Base-by-base conservation (phyloP, 106 monocot species). In the Apostasia shenzhenica region DNA sequence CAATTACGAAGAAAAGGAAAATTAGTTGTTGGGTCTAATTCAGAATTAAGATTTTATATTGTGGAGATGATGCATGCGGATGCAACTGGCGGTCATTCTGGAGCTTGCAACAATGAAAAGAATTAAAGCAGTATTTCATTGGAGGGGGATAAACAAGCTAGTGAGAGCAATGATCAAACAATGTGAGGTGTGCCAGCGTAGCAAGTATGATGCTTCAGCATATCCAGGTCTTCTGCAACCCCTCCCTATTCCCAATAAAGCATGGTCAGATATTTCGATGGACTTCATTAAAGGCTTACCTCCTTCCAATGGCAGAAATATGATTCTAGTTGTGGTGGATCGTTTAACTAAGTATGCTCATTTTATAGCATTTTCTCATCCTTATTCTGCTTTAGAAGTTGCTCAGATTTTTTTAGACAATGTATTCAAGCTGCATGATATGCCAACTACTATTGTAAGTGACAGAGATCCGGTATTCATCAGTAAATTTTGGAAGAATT, bases 271-370 rank as follows among this genome's bases (percentile, higher is more conserved):
- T 2, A 4, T 66, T 0, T 52, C 60, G 1, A 41, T 78, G 11
- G 78, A 78, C 52, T 73, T 73, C 6, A 55, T 78, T 7, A 53
- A 72, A 5, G 67, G 44, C 0, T 41, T 78, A 2, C 72, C 72
- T 6, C 8, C 57, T 5, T 14, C 43, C 0, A 6, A 43, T 1
- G 67, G 51, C 1, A 4, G 14, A 41, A 3, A 13, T 3, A 40
- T 40, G 3, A 67, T 67, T 12, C 41, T 72, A 12, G 59, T 78
- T 0, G 61, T 78, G 3, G 59, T 78, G 1, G 69, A 68, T 48
- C 3, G 73, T 4, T 41, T 4, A n/a, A n/a, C n/a, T n/a, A n/a
- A n/a, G n/a, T n/a, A n/a, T n/a, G n/a, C n/a, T n/a, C 62, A 80
- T 50, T 70, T 75, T 13, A 5, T 66, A 40, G 11, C n/a, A 0